A percentile compares a stretch with the other conserved stretches of the same genome.
These are phyloP conservation scores for Corylus heterophylla DNA, from an alignment of 306 rosid species.

Conservation along the genomic window DNA sequence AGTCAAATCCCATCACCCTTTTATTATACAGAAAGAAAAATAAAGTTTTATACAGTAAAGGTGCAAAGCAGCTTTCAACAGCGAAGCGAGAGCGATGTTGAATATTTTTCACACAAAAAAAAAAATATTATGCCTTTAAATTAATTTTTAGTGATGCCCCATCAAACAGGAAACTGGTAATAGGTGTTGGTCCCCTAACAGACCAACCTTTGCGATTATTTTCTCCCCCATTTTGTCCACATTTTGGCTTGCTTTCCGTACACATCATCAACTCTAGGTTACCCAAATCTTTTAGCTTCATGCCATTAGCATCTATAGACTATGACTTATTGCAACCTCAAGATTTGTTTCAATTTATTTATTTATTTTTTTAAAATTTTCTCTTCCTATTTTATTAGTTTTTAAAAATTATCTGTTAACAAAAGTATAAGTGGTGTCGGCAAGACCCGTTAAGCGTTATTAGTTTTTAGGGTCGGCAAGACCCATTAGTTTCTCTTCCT, in stretches of 20 bases:
- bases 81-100: slow-evolving; percentile 39
- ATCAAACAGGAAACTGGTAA: slow-evolving; percentile 4
- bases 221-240: slow-evolving; percentile 2
- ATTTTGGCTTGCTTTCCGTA: background rate
- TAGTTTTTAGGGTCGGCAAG: too few relatives aligned
- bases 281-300: background rate
- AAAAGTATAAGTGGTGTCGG: too few relatives aligned
- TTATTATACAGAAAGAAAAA: background rate
- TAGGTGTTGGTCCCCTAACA: slow-evolving; percentile 11
- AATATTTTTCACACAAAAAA: slow-evolving; percentile 6
- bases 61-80: slow-evolving; percentile 37
- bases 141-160: slow-evolving; percentile 6
- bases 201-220: slow-evolving; percentile 12
- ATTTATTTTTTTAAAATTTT: background rate
- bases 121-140: too few relatives aligned
- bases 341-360: background rate
- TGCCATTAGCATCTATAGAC: background rate
- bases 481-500: too few relatives aligned
- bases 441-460: too few relatives aligned
- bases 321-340: background rate
- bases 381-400: background rate
- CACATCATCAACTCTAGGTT: background rate
- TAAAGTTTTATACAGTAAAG: slow-evolving; percentile 37
- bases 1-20: slow-evolving; percentile 49
- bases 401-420: too few relatives aligned